phyloP scores from a whole-genome alignment of 2,329 filamentous ascomycete genomes.

The Coniochaeta sp. region DNA sequence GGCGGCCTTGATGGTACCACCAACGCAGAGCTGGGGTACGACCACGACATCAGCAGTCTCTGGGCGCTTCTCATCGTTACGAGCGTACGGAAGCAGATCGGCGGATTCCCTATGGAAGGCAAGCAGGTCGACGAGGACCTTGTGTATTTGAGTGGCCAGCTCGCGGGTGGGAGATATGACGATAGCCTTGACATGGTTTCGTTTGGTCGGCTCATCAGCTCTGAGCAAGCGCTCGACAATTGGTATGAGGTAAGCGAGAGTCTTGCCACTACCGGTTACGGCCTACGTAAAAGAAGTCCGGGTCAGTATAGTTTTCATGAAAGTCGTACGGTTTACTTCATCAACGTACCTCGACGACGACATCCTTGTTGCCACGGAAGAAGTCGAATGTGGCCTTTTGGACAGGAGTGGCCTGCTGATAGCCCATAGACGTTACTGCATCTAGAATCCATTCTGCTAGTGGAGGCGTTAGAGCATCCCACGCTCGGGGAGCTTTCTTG shows the following conservation, averaged over 20 bases:
- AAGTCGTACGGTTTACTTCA: not conserved
- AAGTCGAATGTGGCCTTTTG: slow-evolving; percentile 74
- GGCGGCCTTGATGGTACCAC: slow-evolving; percentile 68
- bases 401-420: slow-evolving; percentile 70
- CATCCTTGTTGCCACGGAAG: slow-evolving; percentile 72
- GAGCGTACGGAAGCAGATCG: slow-evolving; percentile 47
- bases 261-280: slow-evolving; percentile 88
- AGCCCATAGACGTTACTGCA: slow-evolving; percentile 66
- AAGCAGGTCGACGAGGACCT: slow-evolving; percentile 68
- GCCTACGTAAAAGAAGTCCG: too few species aligned
- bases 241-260: slow-evolving; percentile 58
- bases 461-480: slow-evolving; percentile 63
- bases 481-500: slow-evolving; percentile 37
- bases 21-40: slow-evolving; percentile 81
- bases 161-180: slow-evolving; percentile 92
- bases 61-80: slow-evolving; percentile 48
- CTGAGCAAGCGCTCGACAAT: slow-evolving; percentile 61
- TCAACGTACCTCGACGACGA: slow-evolving; percentile 51
- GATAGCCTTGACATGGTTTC: slow-evolving; percentile 83
- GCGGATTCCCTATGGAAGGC: slow-evolving; percentile 78
- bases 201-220: slow-evolving; percentile 74
- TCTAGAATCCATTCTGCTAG: slow-evolving; percentile 73
- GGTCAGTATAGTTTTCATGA: too few species aligned
- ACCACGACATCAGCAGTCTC: slow-evolving; percentile 43
- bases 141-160: slow-evolving; percentile 82